Percentiles rank a stretch among this genome's conserved stretches.
Evolutionary conservation across 1,284 basidiomycete genomes (phyloP).

Genomic region (Chalciporus sp.): DNA sequence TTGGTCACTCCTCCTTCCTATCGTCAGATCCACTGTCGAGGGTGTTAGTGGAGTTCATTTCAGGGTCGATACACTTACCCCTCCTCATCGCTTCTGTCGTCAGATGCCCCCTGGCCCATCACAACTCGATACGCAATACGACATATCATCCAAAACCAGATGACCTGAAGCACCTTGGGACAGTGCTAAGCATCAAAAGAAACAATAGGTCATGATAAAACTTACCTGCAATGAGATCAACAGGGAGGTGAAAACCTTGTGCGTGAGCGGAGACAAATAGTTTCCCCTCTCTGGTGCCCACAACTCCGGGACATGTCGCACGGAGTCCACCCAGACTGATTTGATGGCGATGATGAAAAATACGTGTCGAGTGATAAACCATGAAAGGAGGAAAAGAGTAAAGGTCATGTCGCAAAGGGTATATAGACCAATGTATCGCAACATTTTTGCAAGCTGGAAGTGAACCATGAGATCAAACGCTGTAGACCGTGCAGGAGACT

Average conservation of each 20-base stretch:
- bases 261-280: slow-evolving; percentile 54
- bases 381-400: slow-evolving; percentile 82
- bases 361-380: slow-evolving; percentile 85
- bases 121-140: slow-evolving; percentile 82
- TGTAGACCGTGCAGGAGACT: slow-evolving; percentile 36
- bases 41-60: slow-evolving; percentile 10
- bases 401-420: slow-evolving; percentile 79
- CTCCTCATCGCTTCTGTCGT: slow-evolving; percentile 87
- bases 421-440: slow-evolving; percentile 78
- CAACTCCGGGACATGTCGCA: slow-evolving; percentile 47
- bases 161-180: slow-evolving; percentile 65
- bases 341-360: slow-evolving; percentile 75
- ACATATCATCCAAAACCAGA: slow-evolving; percentile 89
- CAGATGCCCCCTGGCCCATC: slow-evolving; percentile 78
- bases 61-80: slow-evolving; percentile 41
- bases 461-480: slow-evolving; percentile 3
- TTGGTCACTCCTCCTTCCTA: slow-evolving; percentile 30
- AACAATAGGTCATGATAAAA: slow-evolving; percentile 8
- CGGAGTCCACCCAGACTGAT: slow-evolving; percentile 56
- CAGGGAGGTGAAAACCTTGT: slow-evolving; percentile 55
- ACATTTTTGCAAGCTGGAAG: slow-evolving; percentile 86
- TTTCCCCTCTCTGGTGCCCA: slow-evolving; percentile 65
- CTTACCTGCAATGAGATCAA: slow-evolving; percentile 67
- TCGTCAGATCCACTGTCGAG: slow-evolving; percentile 10
- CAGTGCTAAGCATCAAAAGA: slow-evolving; percentile 12